Evolutionary conservation across 1,139 yeast genomes (phyloP).

Genomic region (Saccharomyces hybrid): DNA sequence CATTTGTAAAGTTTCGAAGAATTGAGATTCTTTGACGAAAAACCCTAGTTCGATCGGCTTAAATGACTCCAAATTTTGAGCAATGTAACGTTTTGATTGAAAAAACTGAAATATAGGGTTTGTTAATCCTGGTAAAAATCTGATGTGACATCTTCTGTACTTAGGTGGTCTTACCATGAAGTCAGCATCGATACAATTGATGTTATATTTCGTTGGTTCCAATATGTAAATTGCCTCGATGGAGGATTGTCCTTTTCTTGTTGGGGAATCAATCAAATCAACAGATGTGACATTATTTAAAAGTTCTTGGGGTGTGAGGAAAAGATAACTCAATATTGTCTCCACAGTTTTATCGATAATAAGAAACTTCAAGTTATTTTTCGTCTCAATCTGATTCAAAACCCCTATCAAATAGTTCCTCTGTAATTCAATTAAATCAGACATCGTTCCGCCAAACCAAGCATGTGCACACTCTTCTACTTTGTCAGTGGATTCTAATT

Average conservation of each 20-base stretch:
- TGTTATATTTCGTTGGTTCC: constrained; percentile 45
- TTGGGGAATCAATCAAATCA: constrained; percentile 43
- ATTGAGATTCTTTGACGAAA: constrained; percentile 42
- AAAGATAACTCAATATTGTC: constrained; percentile 29
- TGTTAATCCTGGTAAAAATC: constrained; percentile 47
- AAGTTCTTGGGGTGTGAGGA: constrained; percentile 33
- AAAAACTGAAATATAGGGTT: constrained; percentile 25
- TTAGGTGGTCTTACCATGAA: constrained; percentile 45
- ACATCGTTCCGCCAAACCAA: constrained; percentile 16
- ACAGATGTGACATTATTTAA: constrained; percentile 40
- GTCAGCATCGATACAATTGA: constrained; percentile 55
- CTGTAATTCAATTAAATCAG: constrained; percentile 29
- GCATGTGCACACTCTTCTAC: background rate
- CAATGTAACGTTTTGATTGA: constrained; percentile 28
- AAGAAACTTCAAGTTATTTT: constrained; percentile 35
- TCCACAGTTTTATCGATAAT: constrained; percentile 38
- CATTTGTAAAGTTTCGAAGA: constrained; percentile 36
- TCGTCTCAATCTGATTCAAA: constrained; percentile 25
- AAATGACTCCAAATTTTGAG: constrained; percentile 29
- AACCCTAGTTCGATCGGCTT: constrained; percentile 36
- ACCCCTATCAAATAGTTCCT: constrained; percentile 20
- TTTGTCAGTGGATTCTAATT: background rate
- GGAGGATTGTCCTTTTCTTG: constrained; percentile 41
- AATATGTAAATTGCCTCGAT: constrained; percentile 55
- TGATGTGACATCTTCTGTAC: constrained; percentile 50